Percentiles rank a stretch among this genome's conserved stretches.
Conservation (phyloP, 2,329 filamentous ascomycete species). For the Periconia digitata region DNA sequence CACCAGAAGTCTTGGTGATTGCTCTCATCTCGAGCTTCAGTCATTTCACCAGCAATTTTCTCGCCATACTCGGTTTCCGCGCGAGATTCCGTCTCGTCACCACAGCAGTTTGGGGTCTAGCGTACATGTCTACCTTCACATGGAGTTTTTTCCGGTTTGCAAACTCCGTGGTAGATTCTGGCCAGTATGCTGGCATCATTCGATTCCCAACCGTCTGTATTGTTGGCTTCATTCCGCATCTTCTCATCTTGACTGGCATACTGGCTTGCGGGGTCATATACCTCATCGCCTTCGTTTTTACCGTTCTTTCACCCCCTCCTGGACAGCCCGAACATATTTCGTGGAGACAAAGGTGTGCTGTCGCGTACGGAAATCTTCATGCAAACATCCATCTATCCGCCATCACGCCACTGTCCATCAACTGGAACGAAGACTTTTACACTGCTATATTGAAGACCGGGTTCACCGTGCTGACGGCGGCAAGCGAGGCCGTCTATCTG, state of each 20-base stretch:
- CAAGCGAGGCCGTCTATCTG: slow-evolving; percentile 92
- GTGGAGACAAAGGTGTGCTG: slow-evolving; percentile 62
- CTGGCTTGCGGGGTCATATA: slow-evolving; percentile 76
- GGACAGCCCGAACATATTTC: slow-evolving; percentile 49
- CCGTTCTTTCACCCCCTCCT: slow-evolving; percentile 66
- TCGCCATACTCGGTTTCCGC: slow-evolving; percentile 81
- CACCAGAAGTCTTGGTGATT: slow-evolving; percentile 84
- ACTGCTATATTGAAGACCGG: slow-evolving; percentile 84
- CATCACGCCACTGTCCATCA: slow-evolving; percentile 67
- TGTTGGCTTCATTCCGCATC: slow-evolving; percentile 89
- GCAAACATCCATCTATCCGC: slow-evolving; percentile 81
- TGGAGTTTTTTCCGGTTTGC: slow-evolving; percentile 66
- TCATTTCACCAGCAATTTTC: slow-evolving; percentile 78
- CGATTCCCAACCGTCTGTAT: slow-evolving; percentile 94
- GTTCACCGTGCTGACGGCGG: slow-evolving; percentile 86
- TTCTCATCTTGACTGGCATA: slow-evolving; percentile 83
- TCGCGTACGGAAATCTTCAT: slow-evolving; percentile 87
- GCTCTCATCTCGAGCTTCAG: slow-evolving; percentile 87
- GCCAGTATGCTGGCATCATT: slow-evolving; percentile 66
- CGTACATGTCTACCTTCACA: slow-evolving; percentile 83
- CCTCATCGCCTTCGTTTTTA: slow-evolving; percentile 71
- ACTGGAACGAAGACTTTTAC: slow-evolving; percentile 92
- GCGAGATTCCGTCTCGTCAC: slow-evolving; percentile 78
- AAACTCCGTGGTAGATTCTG: slow-evolving; percentile 40
- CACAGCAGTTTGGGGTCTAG: slow-evolving; percentile 85